phyloP scores from a whole-genome alignment of 2,329 filamentous ascomycete genomes.

The Venturia oleaginea region DNA sequence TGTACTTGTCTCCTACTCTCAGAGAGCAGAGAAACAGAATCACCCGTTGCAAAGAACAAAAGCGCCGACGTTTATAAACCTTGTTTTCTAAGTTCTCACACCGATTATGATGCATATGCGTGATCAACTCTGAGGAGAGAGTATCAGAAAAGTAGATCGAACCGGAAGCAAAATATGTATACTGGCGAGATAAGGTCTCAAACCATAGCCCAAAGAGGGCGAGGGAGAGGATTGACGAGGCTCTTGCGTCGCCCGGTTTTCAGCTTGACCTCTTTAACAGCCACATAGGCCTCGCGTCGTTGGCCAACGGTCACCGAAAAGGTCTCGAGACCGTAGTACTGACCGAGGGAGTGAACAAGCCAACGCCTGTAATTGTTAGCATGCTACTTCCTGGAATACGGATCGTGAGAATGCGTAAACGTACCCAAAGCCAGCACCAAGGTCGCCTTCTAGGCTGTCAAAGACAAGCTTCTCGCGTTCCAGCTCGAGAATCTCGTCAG shows the following conservation, averaged over 20 bases:
- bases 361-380: conserved; percentile 55
- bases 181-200: neutral
- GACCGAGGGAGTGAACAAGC: conserved; percentile 84
- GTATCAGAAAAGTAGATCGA: neutral
- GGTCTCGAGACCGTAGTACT: conserved; percentile 83
- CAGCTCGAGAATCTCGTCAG: conserved; percentile 39
- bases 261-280: conserved; percentile 46
- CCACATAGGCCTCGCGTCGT: conserved; percentile 74
- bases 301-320: conserved; percentile 54
- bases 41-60: neutral
- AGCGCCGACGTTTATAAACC: neutral
- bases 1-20: neutral
- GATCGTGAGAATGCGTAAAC: conserved; percentile 26
- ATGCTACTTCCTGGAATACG: neutral
- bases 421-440: conserved; percentile 72
- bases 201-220: conserved; percentile 12
- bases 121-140: neutral
- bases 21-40: neutral
- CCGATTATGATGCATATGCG: conserved; percentile 1
- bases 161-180: too few species aligned
- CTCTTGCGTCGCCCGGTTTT: conserved; percentile 13
- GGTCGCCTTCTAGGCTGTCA: conserved; percentile 67
- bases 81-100: neutral
- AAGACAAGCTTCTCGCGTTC: conserved; percentile 65
- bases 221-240: conserved; percentile 1